Evolutionary conservation across 2,329 filamentous ascomycete genomes (phyloP), one percentile per base, ranked within the genome.

Genomic region (Aureobasidium musti): DNA sequence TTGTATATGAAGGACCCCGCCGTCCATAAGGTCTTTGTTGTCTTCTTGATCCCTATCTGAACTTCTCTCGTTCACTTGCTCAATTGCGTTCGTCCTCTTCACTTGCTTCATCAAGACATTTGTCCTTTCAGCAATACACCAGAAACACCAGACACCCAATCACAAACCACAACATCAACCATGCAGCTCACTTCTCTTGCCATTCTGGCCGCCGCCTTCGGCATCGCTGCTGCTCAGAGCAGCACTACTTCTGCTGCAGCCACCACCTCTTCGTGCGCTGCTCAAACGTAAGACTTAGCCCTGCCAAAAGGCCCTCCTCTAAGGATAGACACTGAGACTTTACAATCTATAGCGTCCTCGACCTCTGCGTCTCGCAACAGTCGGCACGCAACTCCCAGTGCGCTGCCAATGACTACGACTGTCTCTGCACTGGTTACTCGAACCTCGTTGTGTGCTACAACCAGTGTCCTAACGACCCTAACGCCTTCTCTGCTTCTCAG

Each of bases 381-480:
- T 70, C 80, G 68, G 72, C 74, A 10, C 78, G 79, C 66, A 75
- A 84, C 72, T 69, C 77, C 21, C 71, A 70, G 53, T 86, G 84
- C 76, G 71, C 69, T 37, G 65, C 71, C 47, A 82, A 81, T 69
- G 82, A 86, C 76, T 85, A 80, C 77, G 76, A 78, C 71, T 89
- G 87, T 77, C 79, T 87, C 35, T 89, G 86, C 77, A 77, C 81
- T 59, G 81, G 84, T 71, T 84, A 83, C 74, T 81, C 74, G 43
- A 71, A 72, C 56, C 69, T 76, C 60, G 56, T 73, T 11, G 72
- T 70, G 13, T 89, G 87, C 82, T 88, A 87, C 79, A 83, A 84
- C 80, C 86, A 87, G 80, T 89, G 87, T 79, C 85, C 86, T 63
- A 75, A 79, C 21, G 68, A 69, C 59, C 26, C 63, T 8, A 47